Conservation (phyloP, 192 early-diverging fungal genomes). For the Chytriomyces confervae region DNA sequence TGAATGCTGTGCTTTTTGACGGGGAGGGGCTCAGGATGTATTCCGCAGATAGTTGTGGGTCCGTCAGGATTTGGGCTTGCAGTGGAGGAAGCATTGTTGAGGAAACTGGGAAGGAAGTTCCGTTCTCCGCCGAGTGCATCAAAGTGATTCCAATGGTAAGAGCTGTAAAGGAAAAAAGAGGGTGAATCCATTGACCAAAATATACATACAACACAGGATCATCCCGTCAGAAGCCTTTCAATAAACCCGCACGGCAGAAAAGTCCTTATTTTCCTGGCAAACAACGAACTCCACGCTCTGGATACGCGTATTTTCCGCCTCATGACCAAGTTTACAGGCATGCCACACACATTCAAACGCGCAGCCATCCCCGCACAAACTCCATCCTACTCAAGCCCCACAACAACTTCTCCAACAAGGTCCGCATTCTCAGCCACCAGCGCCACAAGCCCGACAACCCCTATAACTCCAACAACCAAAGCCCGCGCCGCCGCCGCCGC, state of each 20-base stretch:
- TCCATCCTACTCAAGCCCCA: no score
- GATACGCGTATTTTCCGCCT: conserved; percentile 50
- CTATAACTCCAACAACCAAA: no score
- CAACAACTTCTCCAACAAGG: no score
- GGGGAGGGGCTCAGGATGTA: conserved; percentile 45
- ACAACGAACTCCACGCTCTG: conserved; percentile 38
- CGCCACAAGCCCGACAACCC: not conserved
- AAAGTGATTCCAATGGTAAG: conserved; percentile 41
- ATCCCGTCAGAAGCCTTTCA: conserved; percentile 37
- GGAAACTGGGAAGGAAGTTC: conserved; percentile 11
- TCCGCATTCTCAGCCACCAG: no score
- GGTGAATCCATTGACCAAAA: not conserved
- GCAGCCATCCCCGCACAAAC: no score
- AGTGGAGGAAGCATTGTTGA: conserved; percentile 5
- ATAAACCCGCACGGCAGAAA: conserved; percentile 49
- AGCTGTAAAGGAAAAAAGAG: not conserved
- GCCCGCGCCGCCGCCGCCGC: not conserved
- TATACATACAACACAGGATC: not conserved
- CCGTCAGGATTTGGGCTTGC: conserved; percentile 53
- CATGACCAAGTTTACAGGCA: conserved; percentile 38
- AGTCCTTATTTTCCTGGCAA: conserved; percentile 40
- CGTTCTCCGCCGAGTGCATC: conserved; percentile 33
- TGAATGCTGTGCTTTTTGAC: conserved; percentile 53
- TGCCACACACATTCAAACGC: not conserved
- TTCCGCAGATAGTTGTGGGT: conserved; percentile 48